phyloP scores from a whole-genome alignment of 1,139 yeast genomes.

The Magnusiomyces ingens region DNA sequence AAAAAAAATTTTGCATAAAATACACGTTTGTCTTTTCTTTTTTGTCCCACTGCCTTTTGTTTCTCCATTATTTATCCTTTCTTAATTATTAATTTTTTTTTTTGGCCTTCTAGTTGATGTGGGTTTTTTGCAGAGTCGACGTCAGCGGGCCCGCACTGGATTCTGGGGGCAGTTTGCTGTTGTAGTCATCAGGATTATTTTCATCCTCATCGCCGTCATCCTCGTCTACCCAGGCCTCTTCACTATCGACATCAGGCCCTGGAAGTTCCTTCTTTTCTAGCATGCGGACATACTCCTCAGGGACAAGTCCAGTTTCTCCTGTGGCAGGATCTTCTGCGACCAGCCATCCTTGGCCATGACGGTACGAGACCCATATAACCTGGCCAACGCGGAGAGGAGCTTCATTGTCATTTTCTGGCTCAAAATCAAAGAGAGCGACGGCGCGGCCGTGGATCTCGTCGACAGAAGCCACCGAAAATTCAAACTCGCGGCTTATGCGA shows the following conservation, averaged over 20 bases:
- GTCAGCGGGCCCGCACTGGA: slow-evolving; percentile 3
- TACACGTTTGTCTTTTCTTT: too few species aligned
- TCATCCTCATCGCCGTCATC: slow-evolving; percentile 15
- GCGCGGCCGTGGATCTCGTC: slow-evolving; percentile 56
- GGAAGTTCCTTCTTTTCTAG: slow-evolving; percentile 17
- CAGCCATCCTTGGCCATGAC: slow-evolving; percentile 98
- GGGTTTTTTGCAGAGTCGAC: slow-evolving; percentile 1
- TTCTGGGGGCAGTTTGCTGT: slow-evolving; percentile 1
- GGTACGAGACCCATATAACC: slow-evolving; percentile 72
- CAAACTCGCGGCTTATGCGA: slow-evolving; percentile 29
- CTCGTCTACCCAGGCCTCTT: slow-evolving; percentile 16
- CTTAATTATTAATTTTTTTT: slow-evolving; percentile 2
- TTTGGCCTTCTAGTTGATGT: neutral
- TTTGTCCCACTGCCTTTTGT: too few species aligned
- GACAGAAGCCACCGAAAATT: slow-evolving; percentile 29
- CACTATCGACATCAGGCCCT: slow-evolving; percentile 23
- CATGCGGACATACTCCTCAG: slow-evolving; percentile 84
- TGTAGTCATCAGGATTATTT: slow-evolving; percentile 14
- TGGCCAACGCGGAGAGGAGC: slow-evolving; percentile 76
- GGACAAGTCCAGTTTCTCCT: slow-evolving; percentile 87
- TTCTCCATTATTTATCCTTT: too few species aligned
- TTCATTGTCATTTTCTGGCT: slow-evolving; percentile 92
- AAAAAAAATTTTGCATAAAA: too few species aligned
- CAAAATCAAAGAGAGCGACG: slow-evolving; percentile 80
- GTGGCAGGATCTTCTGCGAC: slow-evolving; percentile 80